A percentile compares a stretch with the other conserved stretches of the same genome.
These are phyloP conservation scores for Gaeumannomyces sp. DNA, from an alignment of 2,329 filamentous ascomycete genomes.

Conservation along the genomic window DNA sequence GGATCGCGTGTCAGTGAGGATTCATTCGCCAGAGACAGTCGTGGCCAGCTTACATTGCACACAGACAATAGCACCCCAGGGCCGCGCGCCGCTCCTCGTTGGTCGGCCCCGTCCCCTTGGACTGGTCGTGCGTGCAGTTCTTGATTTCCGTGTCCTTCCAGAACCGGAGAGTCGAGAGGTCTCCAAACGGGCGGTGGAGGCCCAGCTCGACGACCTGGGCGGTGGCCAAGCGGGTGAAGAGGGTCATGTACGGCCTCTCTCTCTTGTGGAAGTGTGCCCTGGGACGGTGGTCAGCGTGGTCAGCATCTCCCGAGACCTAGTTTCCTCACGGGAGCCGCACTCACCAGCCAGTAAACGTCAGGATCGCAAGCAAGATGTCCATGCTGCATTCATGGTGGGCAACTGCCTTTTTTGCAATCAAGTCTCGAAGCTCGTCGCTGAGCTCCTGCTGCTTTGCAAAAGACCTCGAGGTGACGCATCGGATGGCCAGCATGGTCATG, in stretches of 20 bases:
- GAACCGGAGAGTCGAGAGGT: conserved; percentile 25
- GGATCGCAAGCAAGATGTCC: conserved; percentile 41
- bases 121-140: conserved; percentile 14
- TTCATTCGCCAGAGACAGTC: not conserved
- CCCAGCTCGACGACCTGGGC: conserved; percentile 39
- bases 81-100: conserved; percentile 44
- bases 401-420: conserved; percentile 37
- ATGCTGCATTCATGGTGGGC: conserved; percentile 41
- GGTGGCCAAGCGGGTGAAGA: conserved; percentile 35
- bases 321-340: conserved; percentile 20
- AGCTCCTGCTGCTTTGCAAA: conserved; percentile 31
- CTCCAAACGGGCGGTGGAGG: conserved; percentile 33
- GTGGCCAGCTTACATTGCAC: conserved; percentile 25
- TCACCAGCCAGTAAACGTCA: conserved; percentile 31
- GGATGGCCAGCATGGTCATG: conserved; percentile 44
- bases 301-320: not conserved
- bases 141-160: conserved; percentile 15
- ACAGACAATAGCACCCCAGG: conserved; percentile 39
- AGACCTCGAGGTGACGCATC: conserved; percentile 37
- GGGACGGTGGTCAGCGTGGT: conserved; percentile 25
- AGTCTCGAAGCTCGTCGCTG: conserved; percentile 34
- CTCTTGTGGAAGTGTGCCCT: conserved; percentile 21
- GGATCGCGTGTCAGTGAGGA: not conserved
- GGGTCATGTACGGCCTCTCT: conserved; percentile 35
- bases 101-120: conserved; percentile 25